Evolutionary conservation across 352 stramenopile species (phyloP).

Genomic region (Pythium folliculosum): DNA sequence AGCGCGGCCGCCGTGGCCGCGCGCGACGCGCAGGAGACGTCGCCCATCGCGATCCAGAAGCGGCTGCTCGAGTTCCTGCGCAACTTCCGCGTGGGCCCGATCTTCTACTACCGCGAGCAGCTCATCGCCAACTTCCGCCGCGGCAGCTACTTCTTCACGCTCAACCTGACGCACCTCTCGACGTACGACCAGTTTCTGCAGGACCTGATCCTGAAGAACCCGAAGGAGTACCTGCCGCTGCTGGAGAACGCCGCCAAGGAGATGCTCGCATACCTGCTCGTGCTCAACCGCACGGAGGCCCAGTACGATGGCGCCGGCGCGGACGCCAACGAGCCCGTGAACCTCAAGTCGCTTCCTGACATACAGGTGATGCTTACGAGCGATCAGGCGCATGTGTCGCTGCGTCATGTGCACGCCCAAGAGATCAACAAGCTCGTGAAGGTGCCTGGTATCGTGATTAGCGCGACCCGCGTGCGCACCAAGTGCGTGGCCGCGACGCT

Average conservation of each 20-base stretch:
- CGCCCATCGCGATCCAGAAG: slow-evolving; percentile 61
- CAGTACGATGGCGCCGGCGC: slow-evolving; percentile 25
- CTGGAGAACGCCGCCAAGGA: slow-evolving; percentile 87
- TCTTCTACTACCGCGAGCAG: slow-evolving; percentile 91
- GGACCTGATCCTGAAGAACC: slow-evolving; percentile 82
- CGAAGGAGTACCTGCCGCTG: slow-evolving; percentile 82
- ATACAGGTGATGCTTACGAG: slow-evolving; percentile 85
- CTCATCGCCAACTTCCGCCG: slow-evolving; percentile 86
- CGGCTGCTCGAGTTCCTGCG: slow-evolving; percentile 85
- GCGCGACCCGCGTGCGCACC: slow-evolving; percentile 90
- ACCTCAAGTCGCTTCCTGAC: slow-evolving; percentile 53
- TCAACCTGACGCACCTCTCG: slow-evolving; percentile 84
- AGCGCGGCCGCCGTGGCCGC: slow-evolving; percentile 47
- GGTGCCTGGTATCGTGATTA: slow-evolving; percentile 97
- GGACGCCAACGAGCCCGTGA: slow-evolving; percentile 29
- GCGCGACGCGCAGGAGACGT: slow-evolving; percentile 53
- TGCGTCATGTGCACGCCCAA: slow-evolving; percentile 86
- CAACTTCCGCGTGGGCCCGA: slow-evolving; percentile 80
- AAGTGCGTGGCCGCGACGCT: slow-evolving; percentile 92
- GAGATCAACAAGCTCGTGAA: slow-evolving; percentile 91
- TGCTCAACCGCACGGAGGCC: slow-evolving; percentile 48
- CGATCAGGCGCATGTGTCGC: slow-evolving; percentile 62
- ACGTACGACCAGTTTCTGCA: slow-evolving; percentile 88
- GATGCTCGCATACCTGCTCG: slow-evolving; percentile 65
- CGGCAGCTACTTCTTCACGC: slow-evolving; percentile 68